phyloP scores from a whole-genome alignment of 352 stramenopile genomes.

The Blastocystis sp. region DNA sequence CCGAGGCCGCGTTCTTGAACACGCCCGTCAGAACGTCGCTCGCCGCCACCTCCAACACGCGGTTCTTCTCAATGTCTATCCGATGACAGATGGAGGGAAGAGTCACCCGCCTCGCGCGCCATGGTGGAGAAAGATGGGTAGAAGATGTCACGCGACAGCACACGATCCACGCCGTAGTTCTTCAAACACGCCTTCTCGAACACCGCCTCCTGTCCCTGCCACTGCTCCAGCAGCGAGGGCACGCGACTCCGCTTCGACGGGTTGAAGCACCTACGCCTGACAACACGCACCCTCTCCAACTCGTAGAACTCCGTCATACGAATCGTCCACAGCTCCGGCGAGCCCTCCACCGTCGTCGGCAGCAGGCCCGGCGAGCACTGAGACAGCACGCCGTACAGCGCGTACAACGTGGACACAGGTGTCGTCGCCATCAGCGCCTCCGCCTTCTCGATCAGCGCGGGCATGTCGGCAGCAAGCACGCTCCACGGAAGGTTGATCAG shows the following conservation, averaged over 20 bases:
- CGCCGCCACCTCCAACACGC: neutral
- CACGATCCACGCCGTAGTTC: slow-evolving; percentile 64
- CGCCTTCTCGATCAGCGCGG: neutral
- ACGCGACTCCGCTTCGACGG: slow-evolving; percentile 10
- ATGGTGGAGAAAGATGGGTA: neutral
- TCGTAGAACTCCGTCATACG: slow-evolving; percentile 25
- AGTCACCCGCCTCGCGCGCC: neutral
- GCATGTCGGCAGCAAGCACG: neutral
- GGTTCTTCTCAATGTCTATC: neutral
- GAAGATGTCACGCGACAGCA: slow-evolving; percentile 52
- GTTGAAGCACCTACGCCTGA: slow-evolving; percentile 8
- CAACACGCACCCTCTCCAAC: neutral
- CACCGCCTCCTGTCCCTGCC: neutral
- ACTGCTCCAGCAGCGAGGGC: slow-evolving; percentile 24
- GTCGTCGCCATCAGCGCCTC: neutral
- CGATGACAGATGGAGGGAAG: neutral
- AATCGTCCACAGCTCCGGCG: neutral
- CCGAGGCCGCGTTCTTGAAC: neutral
- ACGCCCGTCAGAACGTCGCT: slow-evolving; percentile 9
- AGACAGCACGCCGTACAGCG: neutral
- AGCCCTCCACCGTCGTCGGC: neutral
- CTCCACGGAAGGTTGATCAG: neutral
- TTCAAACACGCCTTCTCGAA: slow-evolving; percentile 37
- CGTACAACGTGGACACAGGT: neutral
- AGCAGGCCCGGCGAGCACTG: slow-evolving; percentile 35